Evolutionary conservation across 2,329 filamentous ascomycete genomes (phyloP), one percentile per base, ranked within the genome.

Genomic region (Penicillium sclerotiorum): DNA sequence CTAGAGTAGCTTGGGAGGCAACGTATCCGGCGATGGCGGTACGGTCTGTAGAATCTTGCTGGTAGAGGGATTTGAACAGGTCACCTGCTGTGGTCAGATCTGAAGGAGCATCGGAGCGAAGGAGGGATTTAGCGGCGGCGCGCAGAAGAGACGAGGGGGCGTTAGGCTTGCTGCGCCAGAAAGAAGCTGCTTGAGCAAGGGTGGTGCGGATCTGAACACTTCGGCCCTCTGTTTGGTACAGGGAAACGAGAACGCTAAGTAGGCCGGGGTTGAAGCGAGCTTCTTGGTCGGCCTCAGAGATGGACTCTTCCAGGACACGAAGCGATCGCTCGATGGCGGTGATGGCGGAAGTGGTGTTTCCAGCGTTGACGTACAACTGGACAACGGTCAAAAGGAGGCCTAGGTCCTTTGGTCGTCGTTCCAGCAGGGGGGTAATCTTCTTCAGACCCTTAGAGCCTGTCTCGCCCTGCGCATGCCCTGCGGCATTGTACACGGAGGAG

Each of bases 221-320:
- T 28, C 91, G 88, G 32, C 88, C 86, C 67, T 94, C 87, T 2
- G 80, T 76, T 60, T 84, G 83, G 71, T 96, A 94, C 0, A 99
- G 78, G 2, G 89, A 85, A 8, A 95, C 86, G 3, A 89, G 78
- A 1, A 93, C 78, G 1, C 89, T 90, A 22, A 97, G 81, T 1
- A 99, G 77, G 2, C 93, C 93, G 0, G 94, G 93, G 21, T 90
- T 86, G 68, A 87, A 94, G 9, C 92, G 86, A 21, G 88, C 82
- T 59, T 91, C 85, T 49, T 84, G 77, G 50, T 86, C 79, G 13
- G 80, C 77, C 40, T 74, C 69, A n/a, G 64, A 67, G 12, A 70
- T 77, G 3, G 82, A 83, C 40, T 82, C 72, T 61, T 93, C 89
- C 1, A 96, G 78, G 8, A 81, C 81, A 54, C 80, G 80, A 47